Base-by-base conservation (phyloP, 768 basidiomycete genomes). In the Russula foetens region DNA sequence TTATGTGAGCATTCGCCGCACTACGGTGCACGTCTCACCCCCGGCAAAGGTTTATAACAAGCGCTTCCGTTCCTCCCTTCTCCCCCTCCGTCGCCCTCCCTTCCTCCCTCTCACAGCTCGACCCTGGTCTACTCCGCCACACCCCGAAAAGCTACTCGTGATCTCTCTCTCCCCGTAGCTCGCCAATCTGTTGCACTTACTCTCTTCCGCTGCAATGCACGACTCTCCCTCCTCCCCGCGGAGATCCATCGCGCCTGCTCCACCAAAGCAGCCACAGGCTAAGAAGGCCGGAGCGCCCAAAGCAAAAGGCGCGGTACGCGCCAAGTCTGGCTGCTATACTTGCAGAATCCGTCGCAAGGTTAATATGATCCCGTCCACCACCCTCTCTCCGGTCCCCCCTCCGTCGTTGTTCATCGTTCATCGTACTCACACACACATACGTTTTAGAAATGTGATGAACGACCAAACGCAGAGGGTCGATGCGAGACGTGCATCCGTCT, bases 261-360 rank as follows among this genome's bases (percentile, higher is more conserved):
- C 63, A n/a, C 58, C 58, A 59, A 76, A 77, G 72, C 80, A 76
- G 65, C 71, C 67, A 23, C 61, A 57, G 15, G 1, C 61, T 68
- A 76, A 75, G 71, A 74, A 76, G 65, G 63, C 74, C 71, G 81
- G 81, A 67, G 76, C 81, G 70, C 79, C 84, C 63, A 90, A 90
- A 71, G 79, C 83, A 63, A 92, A 90, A 78, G 89, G 86, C 71
- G 85, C 87, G 57, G 82, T 86, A 29, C 85, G 90, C 70, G 90
- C 89, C 57, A 92, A 92, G 80, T 87, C 88, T 55, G 90, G 90
- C 65, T 92, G 90, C 72, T 92, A 90, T 75, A 92, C 90, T 58
- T 92, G 90, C 76, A 81, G 90, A 68, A 89, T 92, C 43, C 82
- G 90, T 66, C 80, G 90, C 68, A 91, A 92, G 87, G 90, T 89